Base-by-base conservation (phyloP, 495 filamentous ascomycete species). In the Stereocaulon alpinum region DNA sequence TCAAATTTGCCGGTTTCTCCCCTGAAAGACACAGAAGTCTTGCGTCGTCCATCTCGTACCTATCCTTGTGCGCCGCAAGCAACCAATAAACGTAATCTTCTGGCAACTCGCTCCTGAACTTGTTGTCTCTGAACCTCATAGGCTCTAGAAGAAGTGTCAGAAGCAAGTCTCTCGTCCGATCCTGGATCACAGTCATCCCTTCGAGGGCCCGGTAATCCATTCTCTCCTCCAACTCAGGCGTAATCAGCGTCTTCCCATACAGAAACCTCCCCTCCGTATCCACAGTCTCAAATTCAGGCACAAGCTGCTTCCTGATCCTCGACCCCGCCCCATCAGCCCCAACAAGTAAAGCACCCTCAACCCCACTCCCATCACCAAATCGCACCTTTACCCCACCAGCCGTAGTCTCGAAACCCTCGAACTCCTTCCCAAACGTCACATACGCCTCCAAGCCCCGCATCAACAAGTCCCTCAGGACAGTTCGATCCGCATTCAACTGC, bases 261-360 rank as follows among this genome's bases (percentile, higher is more conserved):
- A 79, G 62, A 37, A 74, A 67, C 40, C 75, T 70, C 49, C 71
- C 69, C 15, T 70, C 75, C 3, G 75, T 68, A 55, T 79, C 76
- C 14, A 79, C 52, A 22, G 70, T 59, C 29, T 62, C 61, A 54
- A 69, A 73, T 15, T 71, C 49, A 11, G 77, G 77, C 11, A 78
- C 62, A 42, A 74, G 64, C 59, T 78, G 73, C 59, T 63, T 68
- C 18, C 74, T 70, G 44, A 77, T 68, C 22, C 60, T 50, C 41
- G 73, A 77, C 30, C 67, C 65, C 10, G 71, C 57, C 15, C 77
- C 77, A 56, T 80, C 76, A 27, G 76, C 76, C 18, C 77, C 77
- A 15, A 80, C 68, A 14, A 80, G 64, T 1, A 80, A 48, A 15
- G 62, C 58, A 7, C 75, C 77, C 3, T 67, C 40, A 22, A 63